Conservation (phyloP, 2,329 filamentous ascomycete genomes). For the Alternaria longipes region DNA sequence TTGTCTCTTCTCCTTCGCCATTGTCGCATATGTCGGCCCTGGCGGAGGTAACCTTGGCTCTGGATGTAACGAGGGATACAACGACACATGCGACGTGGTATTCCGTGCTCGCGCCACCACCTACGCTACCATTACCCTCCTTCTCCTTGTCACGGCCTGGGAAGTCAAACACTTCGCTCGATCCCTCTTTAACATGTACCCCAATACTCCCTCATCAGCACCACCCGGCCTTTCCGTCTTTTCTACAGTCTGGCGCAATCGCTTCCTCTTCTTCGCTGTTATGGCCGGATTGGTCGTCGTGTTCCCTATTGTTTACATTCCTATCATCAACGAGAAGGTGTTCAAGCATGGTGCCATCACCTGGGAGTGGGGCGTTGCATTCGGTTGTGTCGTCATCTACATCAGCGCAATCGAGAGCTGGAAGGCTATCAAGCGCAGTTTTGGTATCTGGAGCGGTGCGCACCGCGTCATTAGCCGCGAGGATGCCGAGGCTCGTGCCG, state of each 20-base stretch:
- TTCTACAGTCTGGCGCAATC: slow-evolving; percentile 53
- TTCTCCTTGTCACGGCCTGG: slow-evolving; percentile 59
- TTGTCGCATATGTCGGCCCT: slow-evolving; percentile 55
- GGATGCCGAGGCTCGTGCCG: slow-evolving; percentile 50
- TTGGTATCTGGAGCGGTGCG: slow-evolving; percentile 47
- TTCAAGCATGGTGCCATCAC: slow-evolving; percentile 56
- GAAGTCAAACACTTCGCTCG: slow-evolving; percentile 59
- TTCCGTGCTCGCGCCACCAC: slow-evolving; percentile 58
- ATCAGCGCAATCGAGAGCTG: slow-evolving; percentile 55
- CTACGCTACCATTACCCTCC: slow-evolving; percentile 56
- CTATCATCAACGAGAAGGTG: slow-evolving; percentile 56
- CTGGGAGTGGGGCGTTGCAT: slow-evolving; percentile 59
- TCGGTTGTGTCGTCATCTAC: slow-evolving; percentile 54
- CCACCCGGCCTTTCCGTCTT: slow-evolving; percentile 48
- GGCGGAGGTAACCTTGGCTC: slow-evolving; percentile 54
- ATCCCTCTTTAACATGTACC: slow-evolving; percentile 58
- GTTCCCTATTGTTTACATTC: slow-evolving; percentile 58
- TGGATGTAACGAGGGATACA: slow-evolving; percentile 57
- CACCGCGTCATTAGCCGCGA: slow-evolving; percentile 42
- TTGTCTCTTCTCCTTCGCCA: slow-evolving; percentile 56
- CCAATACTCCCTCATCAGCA: slow-evolving; percentile 32
- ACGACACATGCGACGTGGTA: slow-evolving; percentile 53
- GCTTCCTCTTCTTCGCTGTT: slow-evolving; percentile 57
- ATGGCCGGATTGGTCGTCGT: slow-evolving; percentile 53
- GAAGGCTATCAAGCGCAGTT: slow-evolving; percentile 56